Percentiles rank a stretch among this genome's conserved stretches.
Evolutionary conservation across 1,139 yeast genomes (phyloP).

Genomic region (Hansenula lynferdii): DNA sequence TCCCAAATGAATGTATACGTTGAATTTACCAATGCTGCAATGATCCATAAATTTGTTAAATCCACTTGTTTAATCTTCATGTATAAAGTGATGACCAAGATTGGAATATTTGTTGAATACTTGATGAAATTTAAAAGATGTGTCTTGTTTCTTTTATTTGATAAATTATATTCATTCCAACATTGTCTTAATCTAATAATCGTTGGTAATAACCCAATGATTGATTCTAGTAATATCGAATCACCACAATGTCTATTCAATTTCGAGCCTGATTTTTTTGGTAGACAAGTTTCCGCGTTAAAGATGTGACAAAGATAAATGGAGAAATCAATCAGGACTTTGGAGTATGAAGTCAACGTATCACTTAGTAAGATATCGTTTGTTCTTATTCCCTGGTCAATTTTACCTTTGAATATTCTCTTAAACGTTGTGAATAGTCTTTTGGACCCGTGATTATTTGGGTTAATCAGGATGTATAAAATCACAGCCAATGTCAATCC

Average conservation of each 20-base stretch:
- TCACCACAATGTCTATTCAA: constrained; percentile 30
- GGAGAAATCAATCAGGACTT: constrained; percentile 67
- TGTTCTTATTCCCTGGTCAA: constrained; percentile 56
- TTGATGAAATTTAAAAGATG: constrained; percentile 72
- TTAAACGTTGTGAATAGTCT: constrained; percentile 43
- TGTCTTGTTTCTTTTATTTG: constrained; percentile 38
- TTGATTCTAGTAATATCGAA: constrained; percentile 39
- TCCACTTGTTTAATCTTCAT: constrained; percentile 7
- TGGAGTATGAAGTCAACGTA: constrained; percentile 73
- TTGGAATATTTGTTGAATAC: constrained; percentile 69
- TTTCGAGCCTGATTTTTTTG: constrained; percentile 13
- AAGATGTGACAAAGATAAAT: constrained; percentile 37
- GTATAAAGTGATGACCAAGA: constrained; percentile 30
- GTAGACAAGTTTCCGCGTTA: constrained; percentile 14
- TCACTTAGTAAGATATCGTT: constrained; percentile 81
- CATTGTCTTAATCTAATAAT: constrained; percentile 79
- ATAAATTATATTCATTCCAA: constrained; percentile 53
- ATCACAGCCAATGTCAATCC: constrained; percentile 25
- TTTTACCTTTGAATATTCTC: constrained; percentile 51
- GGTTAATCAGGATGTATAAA: constrained; percentile 18
- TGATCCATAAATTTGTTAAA: constrained; percentile 41
- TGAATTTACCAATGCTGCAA: constrained; percentile 57
- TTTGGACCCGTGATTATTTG: constrained; percentile 33
- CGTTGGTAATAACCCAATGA: constrained; percentile 55
- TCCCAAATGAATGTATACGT: constrained; percentile 87